These are phyloP conservation scores for Arachis stenosperma DNA, from an alignment of 306 rosid genomes.

Conservation along the genomic window DNA sequence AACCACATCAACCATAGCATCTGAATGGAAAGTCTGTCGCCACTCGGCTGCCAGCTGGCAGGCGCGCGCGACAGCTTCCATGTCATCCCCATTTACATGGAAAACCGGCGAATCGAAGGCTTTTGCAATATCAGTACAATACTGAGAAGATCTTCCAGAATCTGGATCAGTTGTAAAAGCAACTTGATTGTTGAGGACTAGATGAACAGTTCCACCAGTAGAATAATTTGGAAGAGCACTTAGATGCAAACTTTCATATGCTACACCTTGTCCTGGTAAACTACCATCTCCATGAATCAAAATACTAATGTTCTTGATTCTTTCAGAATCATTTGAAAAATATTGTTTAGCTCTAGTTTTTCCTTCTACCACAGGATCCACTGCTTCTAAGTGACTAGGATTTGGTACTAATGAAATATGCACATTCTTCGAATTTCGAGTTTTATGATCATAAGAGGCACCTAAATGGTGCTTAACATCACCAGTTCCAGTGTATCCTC, in stretches of 20 bases:
- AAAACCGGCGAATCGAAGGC: constrained; percentile 77
- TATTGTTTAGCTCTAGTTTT: constrained; percentile 94
- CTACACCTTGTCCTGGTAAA: constrained; percentile 98
- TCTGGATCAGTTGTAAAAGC: constrained; percentile 94
- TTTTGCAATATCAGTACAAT: constrained; percentile 76
- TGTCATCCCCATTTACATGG: constrained; percentile 89
- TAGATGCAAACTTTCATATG: constrained; percentile 87
- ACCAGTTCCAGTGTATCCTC: constrained; percentile 92
- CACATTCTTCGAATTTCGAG: constrained; percentile 82
- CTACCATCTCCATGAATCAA: constrained; percentile 98
- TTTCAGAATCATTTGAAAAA: constrained; percentile 67
- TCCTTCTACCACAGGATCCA: constrained; percentile 82
- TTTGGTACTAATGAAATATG: constrained; percentile 90
- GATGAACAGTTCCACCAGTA: constrained; percentile 93
- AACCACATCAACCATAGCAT: constrained; percentile 91
- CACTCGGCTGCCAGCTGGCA: constrained; percentile 97
- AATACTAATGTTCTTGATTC: constrained; percentile 81
- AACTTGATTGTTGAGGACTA: constrained; percentile 89
- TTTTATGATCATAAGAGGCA: constrained; percentile 87
- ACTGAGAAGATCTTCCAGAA: constrained; percentile 86
- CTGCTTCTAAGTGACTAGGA: constrained; percentile 98
- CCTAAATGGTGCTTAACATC: constrained; percentile 96
- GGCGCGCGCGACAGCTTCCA: constrained; percentile 95
- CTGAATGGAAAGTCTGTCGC: constrained; percentile 97
- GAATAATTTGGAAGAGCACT: constrained; percentile 93